Evolutionary conservation across 306 rosid species (phyloP), one percentile per base, ranked within the genome.

Genomic region (Pachyrhizus erosus): DNA sequence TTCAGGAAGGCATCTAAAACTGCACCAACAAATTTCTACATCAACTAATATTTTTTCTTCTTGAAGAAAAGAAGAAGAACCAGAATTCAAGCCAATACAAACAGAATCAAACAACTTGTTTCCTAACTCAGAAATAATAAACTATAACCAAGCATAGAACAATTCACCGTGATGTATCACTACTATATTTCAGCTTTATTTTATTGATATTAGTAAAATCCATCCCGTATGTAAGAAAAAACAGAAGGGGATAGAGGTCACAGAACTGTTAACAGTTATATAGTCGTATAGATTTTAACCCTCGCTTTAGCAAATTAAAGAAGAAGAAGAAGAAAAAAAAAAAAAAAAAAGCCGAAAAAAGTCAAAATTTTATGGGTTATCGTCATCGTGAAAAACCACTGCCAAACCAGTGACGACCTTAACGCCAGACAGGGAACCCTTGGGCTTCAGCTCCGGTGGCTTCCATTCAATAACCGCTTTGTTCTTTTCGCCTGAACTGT

Each of bases 211-310:
- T 5, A 76, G 90, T 82, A 70, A 78, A 75, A 70, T 84, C 87
- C 75, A 86, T 69, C 97, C 97, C 98, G 76, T 82, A 2, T 90
- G 80, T 74, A 18, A 62, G 82, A 89, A 88, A 92, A 92, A 88
- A 78, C 67, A 87, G 87, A 84, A 89, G 87, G 93, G 93, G 85
- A 86, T 93, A 88, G 70, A 64, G 8, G 68, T 61, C 68, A 64
- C 24, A 64, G 86, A 75, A 77, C 57, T 57, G 90, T 84, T 87
- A 87, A 87, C 83, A 61, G 83, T 82, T 57, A 75, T 11, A 75
- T 20, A 76, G 69, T 27, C 18, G 5, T 61, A 13, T 27, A 67
- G 13, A 57, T 24, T 82, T 55, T 17, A 81, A 84, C 33, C 80
- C 86, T 78, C 86, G 23, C 75, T 26, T 23, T 27, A 31, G n/a